phyloP scores from a whole-genome alignment of 2,329 filamentous ascomycete genomes.

The Coniella vitis region DNA sequence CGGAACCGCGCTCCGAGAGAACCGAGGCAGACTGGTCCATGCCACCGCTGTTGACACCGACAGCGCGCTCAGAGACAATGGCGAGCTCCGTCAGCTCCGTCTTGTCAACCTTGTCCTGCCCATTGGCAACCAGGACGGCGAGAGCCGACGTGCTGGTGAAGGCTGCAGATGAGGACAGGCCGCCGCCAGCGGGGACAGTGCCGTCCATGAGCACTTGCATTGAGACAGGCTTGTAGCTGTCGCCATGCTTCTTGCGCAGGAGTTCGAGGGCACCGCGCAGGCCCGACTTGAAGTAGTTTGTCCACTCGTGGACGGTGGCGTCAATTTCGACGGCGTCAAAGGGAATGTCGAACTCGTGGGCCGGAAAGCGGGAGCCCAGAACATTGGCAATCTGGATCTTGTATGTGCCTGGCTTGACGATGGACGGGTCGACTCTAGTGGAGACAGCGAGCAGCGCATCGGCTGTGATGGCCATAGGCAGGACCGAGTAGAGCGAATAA shows the following conservation, averaged over 20 bases:
- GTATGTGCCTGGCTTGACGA: constrained; percentile 45
- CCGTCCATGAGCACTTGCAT: constrained; percentile 90
- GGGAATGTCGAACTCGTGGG: constrained; percentile 67
- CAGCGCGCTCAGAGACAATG: constrained; percentile 87
- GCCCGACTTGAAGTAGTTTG: constrained; percentile 97
- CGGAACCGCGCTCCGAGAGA: constrained; percentile 78
- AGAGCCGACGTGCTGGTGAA: constrained; percentile 88
- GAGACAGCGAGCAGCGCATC: constrained; percentile 83
- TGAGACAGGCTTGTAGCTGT: constrained; percentile 58
- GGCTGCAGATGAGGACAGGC: constrained; percentile 87
- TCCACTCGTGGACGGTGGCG: constrained; percentile 81
- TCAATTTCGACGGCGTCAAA: constrained; percentile 69
- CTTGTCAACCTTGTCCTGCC: constrained; percentile 73
- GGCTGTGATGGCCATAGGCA: constrained; percentile 91
- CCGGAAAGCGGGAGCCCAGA: constrained; percentile 65
- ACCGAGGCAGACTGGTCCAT: constrained; percentile 98
- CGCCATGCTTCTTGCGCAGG: constrained; percentile 58
- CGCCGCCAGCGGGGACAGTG: constrained; percentile 84
- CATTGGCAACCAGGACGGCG: constrained; percentile 81
- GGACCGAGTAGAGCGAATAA: constrained; percentile 92
- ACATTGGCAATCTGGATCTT: constrained; percentile 77
- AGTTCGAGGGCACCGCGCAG: constrained; percentile 74
- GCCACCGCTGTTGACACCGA: constrained; percentile 93
- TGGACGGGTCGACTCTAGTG: constrained; percentile 36
- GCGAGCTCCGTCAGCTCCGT: constrained; percentile 87